phyloP scores from a whole-genome alignment of 208 protist genomes.

The Hexamita inflata region DNA sequence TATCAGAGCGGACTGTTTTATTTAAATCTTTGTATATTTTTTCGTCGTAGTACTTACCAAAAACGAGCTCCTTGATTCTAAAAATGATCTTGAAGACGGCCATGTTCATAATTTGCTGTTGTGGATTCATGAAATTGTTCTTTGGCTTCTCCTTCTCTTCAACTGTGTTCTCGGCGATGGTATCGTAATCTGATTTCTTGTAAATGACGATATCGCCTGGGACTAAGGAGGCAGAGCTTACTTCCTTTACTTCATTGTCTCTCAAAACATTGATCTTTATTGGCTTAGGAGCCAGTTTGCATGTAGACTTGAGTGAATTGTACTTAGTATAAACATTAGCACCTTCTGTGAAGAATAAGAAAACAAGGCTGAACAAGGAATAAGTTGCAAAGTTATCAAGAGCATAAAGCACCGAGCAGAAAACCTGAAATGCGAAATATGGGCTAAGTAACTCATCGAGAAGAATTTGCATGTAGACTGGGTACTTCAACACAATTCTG shows the following conservation, averaged over 20 bases:
- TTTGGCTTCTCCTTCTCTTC: background rate
- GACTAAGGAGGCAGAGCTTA: background rate
- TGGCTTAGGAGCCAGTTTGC: background rate
- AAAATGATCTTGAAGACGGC: background rate
- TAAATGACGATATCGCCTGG: conserved; percentile 11
- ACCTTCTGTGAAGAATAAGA: conserved; percentile 12
- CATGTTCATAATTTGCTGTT: background rate
- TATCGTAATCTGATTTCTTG: background rate
- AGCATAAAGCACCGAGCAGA: conserved; percentile 1
- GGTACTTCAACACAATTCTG: background rate
- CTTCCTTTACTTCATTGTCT: background rate
- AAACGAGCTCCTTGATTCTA: background rate
- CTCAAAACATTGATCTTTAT: background rate
- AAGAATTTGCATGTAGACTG: background rate
- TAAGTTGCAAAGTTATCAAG: conserved; percentile 18
- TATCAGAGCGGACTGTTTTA: background rate
- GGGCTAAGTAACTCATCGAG: background rate
- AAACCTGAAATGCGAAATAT: conserved; percentile 18
- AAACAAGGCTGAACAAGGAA: background rate
- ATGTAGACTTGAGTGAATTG: background rate
- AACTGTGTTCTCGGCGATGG: background rate
- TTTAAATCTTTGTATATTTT: background rate
- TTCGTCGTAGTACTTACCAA: background rate
- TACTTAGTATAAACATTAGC: conserved; percentile 5
- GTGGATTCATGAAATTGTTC: background rate